Conservation (phyloP, 495 filamentous ascomycete species). For the Ramalina intermedia region DNA sequence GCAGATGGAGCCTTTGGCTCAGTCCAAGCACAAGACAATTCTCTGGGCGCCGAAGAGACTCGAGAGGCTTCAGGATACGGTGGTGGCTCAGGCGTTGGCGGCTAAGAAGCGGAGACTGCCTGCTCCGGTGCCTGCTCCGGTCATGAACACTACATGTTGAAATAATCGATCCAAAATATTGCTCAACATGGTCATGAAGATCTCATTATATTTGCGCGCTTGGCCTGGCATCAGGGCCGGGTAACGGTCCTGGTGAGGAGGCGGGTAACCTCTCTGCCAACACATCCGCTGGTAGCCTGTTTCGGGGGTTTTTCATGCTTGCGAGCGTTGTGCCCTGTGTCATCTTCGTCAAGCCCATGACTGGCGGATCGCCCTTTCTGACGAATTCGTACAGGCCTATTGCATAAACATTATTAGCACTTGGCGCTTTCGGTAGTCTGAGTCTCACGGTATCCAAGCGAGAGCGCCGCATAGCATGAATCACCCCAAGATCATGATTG, state of each 20-base stretch:
- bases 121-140: conserved; percentile 1
- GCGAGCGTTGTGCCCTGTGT: conserved; percentile 65
- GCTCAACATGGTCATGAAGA: conserved; percentile 1
- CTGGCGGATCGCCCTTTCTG: conserved; percentile 75
- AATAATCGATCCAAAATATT: conserved; percentile 2
- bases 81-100: conserved; percentile 38
- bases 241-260: conserved; percentile 2
- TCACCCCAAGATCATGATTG: neutral
- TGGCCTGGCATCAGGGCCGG: neutral
- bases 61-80: conserved; percentile 49
- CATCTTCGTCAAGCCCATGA: conserved; percentile 90
- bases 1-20: conserved; percentile 4
- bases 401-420: neutral
- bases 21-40: conserved; percentile 17
- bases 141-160: neutral
- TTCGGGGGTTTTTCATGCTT: conserved; percentile 60
- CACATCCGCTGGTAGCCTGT: conserved; percentile 41
- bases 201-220: conserved; percentile 1
- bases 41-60: conserved; percentile 25
- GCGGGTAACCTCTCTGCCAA: conserved; percentile 15
- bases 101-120: conserved; percentile 20
- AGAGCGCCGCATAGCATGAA: too few relatives aligned
- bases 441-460: neutral
- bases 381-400: conserved; percentile 90
- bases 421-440: neutral